Base-by-base conservation (phyloP, 2,329 filamentous ascomycete genomes). In the Teratosphaeria pseudoeucalypti region DNA sequence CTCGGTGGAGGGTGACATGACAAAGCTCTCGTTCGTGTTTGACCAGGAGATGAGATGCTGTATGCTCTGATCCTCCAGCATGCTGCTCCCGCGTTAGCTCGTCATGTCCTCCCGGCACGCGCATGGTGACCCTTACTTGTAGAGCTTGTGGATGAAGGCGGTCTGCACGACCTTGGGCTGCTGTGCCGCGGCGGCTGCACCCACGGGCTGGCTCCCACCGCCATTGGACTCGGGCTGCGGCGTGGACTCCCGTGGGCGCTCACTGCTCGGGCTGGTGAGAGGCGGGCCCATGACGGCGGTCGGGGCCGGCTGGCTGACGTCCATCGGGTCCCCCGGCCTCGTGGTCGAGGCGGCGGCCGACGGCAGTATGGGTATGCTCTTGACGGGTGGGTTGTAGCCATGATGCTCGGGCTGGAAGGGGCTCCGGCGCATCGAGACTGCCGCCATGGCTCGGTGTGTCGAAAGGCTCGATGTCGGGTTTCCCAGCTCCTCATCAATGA, bases 91-190 rank as follows among this genome's bases (percentile, higher is more conserved):
- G 37, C 43, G 69, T 77, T 66, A 77, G 75, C 63, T 57, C 1
- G 26, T 27, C 23, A 14, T 55, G n/a, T 52, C 56, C 27, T 29
- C 19, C 26, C 2, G 26, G 19, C 9, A 10, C 16, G 5, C 37
- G 10, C 11, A 6, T 54, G 12, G n/a, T 9, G 11, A n/a, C 7
- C 23, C 87, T 71, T 81, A 96, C 92, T 95, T 96, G 81, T 97
- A 99, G 39, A 99, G 84, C 76, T 99, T 99, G 75, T 99, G 94
- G 65, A 99, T 97, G 71, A 99, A 99, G 26, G 94, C 94, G 11
- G 94, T 97, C 77, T 99, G 94, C 16, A 97, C 91, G 53, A 96
- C 92, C 77, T 99, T 99, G 61, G 94, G 92, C 72, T 96, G 92
- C 71, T 95, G 90, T 57, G 92, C 87, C 55, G 87, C 87, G 5